phyloP scores from a whole-genome alignment of 495 filamentous ascomycete genomes.

The Sordaria brevicollis region DNA sequence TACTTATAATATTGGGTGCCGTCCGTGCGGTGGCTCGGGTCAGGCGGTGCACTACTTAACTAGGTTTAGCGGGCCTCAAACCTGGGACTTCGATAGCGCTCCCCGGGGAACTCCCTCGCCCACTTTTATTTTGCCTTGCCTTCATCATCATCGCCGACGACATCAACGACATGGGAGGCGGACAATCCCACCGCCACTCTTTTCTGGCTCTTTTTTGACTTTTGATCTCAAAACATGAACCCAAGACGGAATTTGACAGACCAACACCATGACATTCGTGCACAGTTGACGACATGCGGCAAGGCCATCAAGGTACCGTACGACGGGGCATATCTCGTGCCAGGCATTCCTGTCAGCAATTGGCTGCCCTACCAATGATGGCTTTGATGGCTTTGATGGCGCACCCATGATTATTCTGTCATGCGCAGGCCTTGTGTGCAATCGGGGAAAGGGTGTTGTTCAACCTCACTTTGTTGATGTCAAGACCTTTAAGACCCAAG shows the following conservation, averaged over 20 bases:
- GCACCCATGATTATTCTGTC: background rate
- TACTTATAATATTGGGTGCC: too few species aligned
- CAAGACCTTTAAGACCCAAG: too few species aligned
- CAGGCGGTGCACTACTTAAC: too few species aligned
- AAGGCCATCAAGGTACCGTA: background rate
- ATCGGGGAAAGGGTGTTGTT: background rate
- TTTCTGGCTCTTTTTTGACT: background rate
- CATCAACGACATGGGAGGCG: background rate
- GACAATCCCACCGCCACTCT: background rate
- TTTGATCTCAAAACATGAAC: background rate
- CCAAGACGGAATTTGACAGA: too few species aligned
- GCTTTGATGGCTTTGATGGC: background rate
- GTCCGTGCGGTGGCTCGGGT: too few species aligned
- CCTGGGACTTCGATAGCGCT: too few species aligned
- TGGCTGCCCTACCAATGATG: background rate
- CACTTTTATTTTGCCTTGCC: background rate
- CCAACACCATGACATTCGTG: background rate
- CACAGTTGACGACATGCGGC: background rate
- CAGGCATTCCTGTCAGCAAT: background rate
- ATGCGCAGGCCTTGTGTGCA: background rate
- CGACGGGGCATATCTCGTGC: background rate
- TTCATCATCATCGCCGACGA: background rate
- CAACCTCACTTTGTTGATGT: background rate
- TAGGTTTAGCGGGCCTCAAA: too few species aligned
- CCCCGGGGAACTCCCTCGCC: background rate